Evolutionary conservation across 805 yeast species (phyloP).

Genomic region (Myxozyma geophila): DNA sequence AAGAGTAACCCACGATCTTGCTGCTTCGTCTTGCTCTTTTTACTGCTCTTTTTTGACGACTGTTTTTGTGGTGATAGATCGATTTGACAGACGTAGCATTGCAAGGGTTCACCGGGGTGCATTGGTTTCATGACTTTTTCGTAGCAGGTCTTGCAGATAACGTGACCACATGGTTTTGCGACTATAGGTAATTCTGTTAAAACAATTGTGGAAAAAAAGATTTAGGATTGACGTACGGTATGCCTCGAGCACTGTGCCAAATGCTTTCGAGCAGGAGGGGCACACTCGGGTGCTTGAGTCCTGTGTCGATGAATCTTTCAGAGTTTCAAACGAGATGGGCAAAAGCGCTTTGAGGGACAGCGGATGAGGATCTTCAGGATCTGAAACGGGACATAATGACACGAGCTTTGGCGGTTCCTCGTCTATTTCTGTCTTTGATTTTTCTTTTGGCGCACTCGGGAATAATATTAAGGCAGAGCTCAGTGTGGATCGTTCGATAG

Average conservation of each 20-base stretch:
- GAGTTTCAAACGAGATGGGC: conserved; percentile 21
- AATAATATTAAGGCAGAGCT: neutral
- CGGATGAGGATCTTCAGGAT: conserved; percentile 18
- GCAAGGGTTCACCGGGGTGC: conserved; percentile 26
- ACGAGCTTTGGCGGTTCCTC: neutral
- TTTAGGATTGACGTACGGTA: conserved; percentile 24
- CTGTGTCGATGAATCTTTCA: conserved; percentile 8
- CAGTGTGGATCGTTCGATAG: too few species aligned
- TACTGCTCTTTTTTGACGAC: conserved; percentile 2
- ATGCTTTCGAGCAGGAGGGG: conserved; percentile 34
- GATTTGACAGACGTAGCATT: conserved; percentile 32
- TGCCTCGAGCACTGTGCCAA: conserved; percentile 28
- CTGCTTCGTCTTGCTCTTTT: conserved; percentile 6
- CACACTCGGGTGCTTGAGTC: conserved; percentile 23
- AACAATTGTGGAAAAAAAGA: neutral
- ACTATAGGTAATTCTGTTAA: conserved; percentile 10
- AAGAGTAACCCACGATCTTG: conserved; percentile 22
- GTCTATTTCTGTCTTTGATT: neutral
- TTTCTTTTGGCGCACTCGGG: neutral
- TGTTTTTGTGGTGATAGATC: conserved; percentile 13
- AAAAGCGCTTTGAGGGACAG: conserved; percentile 24
- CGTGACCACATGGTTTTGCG: conserved; percentile 35
- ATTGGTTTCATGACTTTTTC: conserved; percentile 31
- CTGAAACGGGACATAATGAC: conserved; percentile 35
- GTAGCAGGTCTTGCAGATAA: conserved; percentile 33